Conservation (phyloP, 2,329 filamentous ascomycete species). For the Diplodia mutila region DNA sequence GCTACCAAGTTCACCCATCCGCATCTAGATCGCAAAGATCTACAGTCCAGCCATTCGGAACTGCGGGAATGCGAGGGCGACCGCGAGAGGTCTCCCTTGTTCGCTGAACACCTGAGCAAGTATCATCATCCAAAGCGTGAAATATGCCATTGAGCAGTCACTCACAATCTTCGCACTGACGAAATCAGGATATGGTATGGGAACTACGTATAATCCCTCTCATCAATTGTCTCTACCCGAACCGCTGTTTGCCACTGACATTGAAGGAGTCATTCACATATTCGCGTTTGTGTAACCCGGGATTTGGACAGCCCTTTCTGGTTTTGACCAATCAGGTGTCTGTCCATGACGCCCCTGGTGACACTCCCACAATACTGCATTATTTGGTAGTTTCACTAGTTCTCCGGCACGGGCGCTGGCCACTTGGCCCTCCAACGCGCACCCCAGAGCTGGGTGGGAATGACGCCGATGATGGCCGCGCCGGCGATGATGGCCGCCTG, state of each 20-base stretch:
- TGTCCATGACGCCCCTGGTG: too few relatives aligned
- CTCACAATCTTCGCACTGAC: not conserved
- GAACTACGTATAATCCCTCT: too few relatives aligned
- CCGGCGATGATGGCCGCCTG: constrained; percentile 41
- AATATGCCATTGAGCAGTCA: too few relatives aligned
- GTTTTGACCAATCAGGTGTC: not conserved
- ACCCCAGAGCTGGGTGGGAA: constrained; percentile 37
- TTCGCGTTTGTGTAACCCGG: too few relatives aligned
- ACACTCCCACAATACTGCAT: too few relatives aligned
- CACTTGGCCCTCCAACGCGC: constrained; percentile 33
- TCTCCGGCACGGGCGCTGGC: constrained; percentile 25
- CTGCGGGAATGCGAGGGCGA: too few relatives aligned
- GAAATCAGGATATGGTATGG: not conserved
- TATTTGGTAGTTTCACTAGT: not conserved
- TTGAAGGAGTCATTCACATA: too few relatives aligned
- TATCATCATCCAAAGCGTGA: too few relatives aligned
- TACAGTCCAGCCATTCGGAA: not conserved
- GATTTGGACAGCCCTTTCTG: not conserved
- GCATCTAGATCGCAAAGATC: not conserved
- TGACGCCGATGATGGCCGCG: constrained; percentile 34
- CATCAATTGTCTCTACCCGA: too few relatives aligned
- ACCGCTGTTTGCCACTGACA: too few relatives aligned
- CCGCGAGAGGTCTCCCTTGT: too few relatives aligned
- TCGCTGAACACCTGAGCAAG: too few relatives aligned
- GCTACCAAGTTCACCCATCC: not conserved